Evolutionary conservation across 1,284 basidiomycete species (phyloP), one percentile per base, ranked within the genome.

Genomic region (Papiliotrema fonsecae): DNA sequence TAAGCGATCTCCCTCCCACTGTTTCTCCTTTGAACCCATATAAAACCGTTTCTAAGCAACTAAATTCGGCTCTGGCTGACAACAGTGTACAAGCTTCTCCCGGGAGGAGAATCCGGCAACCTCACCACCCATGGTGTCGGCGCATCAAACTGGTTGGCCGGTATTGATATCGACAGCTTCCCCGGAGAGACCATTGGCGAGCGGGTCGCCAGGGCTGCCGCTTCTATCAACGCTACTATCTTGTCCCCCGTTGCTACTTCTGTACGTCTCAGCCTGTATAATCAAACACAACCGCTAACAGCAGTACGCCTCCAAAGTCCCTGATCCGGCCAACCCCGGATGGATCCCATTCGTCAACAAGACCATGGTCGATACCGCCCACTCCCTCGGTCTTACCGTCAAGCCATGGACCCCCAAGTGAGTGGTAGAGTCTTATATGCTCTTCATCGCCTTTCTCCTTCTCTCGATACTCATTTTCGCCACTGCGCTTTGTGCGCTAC

Each of bases 331-430:
- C 1, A 67, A 75, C 44, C 60, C 69, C 0, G 80, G 77, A 1
- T 82, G 77, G 57, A 67, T 78, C 28, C 65, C 80, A 2, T 86
- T 88, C 61, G 81, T 81, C 3, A 86, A 83, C 3, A 71, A 76
- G 59, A 77, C 76, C 24, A 86, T 88, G 85, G 77, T 88, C 28
- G 75, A 79, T 36, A 76, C 77, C 47, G 82, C 86, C 0, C 84
- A 86, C 62, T 57, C 75, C 32, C 75, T 85, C 18, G 82, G 81
- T 2, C 64, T 88, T 62, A 55, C 65, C 14, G 82, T 88, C 43
- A 81, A 82, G 55, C 83, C 85, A 4, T 88, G 82, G 81, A 88
- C 85, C 16, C 83, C 86, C 55, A 61, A 81, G 55, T 57, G 44
- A 49, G 55, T 53, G 14, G 2, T 14, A 22, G 28, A 5, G 14